Base-by-base conservation (phyloP, 441 rosid genomes). In the Omphalea diandra region DNA sequence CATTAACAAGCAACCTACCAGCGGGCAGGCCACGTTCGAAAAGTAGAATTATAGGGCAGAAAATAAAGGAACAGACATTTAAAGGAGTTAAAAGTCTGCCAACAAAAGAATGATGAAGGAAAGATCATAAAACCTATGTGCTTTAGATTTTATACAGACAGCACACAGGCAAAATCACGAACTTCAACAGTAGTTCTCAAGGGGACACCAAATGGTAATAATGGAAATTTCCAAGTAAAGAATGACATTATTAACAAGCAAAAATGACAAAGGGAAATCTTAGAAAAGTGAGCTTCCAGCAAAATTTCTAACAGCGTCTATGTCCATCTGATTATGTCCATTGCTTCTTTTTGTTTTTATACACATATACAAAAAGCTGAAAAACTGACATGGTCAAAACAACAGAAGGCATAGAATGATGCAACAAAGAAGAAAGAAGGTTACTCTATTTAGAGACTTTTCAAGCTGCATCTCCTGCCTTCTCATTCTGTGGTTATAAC, bases 401-500 rank as follows among this genome's bases (percentile, higher is more conserved):
- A 89, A 82, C 12, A 91, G 72, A 40, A 91, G 88, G 71, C 97
- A 91, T 58, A 91, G 74, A 76, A 89, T 29, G 41, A 91, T 77
- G 86, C 91, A 91, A 54, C 91, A 88, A 60, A 85, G 80, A 52
- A 91, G 83, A 77, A 88, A 91, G 76, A 86, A 64, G 0, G 94
- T 83, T 35, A 91, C 80, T 77, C 96, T 84, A 64, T 88, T 82
- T 29, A 91, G 82, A 57, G 90, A 89, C 72, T 84, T 86, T 33
- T 88, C 85, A 14, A 79, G 81, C 71, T 83, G 93, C 77, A 89
- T 81, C 79, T 83, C 92, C 78, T 81, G 93, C 77, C 97, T 86
- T 67, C 93, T 80, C 79, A 87, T 81, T 83, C 96, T 80, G 10
- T 90, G 90, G 18, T 79, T 85, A n/a, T 76, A 77, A 41, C 70